A percentile compares a stretch with the other conserved stretches of the same genome.
These are phyloP conservation scores for Clarireedia paspali DNA, from an alignment of 2,329 filamentous ascomycete species.

Conservation along the genomic window DNA sequence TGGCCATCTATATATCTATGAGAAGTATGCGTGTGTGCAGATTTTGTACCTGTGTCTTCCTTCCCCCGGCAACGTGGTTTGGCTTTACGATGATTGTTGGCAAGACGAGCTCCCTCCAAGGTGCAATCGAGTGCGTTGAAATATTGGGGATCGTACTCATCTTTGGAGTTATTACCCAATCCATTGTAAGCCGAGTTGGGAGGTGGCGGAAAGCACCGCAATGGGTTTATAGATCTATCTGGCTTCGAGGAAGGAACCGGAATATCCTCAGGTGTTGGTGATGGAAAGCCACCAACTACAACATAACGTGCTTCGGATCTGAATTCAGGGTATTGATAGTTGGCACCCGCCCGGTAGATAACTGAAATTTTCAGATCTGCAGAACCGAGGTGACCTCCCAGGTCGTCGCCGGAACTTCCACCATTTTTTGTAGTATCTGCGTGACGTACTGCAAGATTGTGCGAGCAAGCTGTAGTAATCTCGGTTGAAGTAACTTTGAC, in stretches of 20 bases:
- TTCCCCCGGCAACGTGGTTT: not conserved
- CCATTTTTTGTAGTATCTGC: no score
- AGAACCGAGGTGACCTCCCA: no score
- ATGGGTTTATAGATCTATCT: not conserved
- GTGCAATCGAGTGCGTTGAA: not conserved
- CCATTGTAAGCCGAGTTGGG: not conserved
- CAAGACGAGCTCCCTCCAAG: slow-evolving; percentile 6
- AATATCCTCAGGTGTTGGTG: not conserved
- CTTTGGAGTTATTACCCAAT: not conserved
- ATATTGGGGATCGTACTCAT: slow-evolving; percentile 1
- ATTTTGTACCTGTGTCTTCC: not conserved
- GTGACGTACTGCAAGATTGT: no score
- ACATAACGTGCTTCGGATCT: not conserved
- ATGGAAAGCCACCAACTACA: not conserved
- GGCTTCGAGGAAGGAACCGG: not conserved
- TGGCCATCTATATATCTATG: not conserved
- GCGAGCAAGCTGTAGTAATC: no score
- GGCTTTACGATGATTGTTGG: not conserved
- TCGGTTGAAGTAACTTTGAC: no score
- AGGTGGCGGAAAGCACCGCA: not conserved
- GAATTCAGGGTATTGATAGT: not conserved
- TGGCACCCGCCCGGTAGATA: not conserved
- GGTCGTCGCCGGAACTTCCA: no score
- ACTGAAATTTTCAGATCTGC: no score
- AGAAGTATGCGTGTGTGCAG: no score